These are phyloP conservation scores for Saccharomyces hybrid DNA, from an alignment of 1,139 yeast genomes.

Conservation along the genomic window DNA sequence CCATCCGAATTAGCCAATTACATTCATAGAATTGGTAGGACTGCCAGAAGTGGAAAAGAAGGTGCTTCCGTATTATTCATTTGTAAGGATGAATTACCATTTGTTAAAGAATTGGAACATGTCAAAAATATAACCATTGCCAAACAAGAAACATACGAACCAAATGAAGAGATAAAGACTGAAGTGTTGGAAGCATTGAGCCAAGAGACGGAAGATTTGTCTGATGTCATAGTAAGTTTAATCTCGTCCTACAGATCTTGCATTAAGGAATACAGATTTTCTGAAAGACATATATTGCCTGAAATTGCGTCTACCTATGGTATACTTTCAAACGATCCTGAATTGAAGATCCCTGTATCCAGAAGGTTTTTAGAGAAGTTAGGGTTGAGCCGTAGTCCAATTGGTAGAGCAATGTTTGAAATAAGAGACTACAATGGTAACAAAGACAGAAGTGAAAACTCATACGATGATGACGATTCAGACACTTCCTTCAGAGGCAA, in stretches of 20 bases:
- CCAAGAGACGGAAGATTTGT: slow-evolving; percentile 20
- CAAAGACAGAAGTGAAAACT: background rate
- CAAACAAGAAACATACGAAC: slow-evolving; percentile 33
- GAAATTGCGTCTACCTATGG: slow-evolving; percentile 26
- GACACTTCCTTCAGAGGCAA: background rate
- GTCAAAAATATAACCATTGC: slow-evolving; percentile 46
- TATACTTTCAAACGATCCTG: slow-evolving; percentile 18
- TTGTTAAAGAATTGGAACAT: slow-evolving; percentile 37
- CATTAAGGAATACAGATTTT: slow-evolving; percentile 20
- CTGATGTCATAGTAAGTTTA: slow-evolving; percentile 21
- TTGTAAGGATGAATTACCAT: slow-evolving; percentile 43
- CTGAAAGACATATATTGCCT: slow-evolving; percentile 13
- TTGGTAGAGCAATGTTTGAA: slow-evolving; percentile 17
- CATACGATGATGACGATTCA: background rate
- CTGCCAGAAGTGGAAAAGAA: slow-evolving; percentile 83
- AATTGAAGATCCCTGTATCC: slow-evolving; percentile 16
- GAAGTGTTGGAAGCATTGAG: slow-evolving; percentile 27
- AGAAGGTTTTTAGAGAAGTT: slow-evolving; percentile 14
- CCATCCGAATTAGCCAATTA: slow-evolving; percentile 70
- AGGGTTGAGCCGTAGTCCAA: slow-evolving; percentile 17
- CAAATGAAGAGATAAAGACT: slow-evolving; percentile 19
- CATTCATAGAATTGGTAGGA: slow-evolving; percentile 91
- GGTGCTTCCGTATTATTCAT: slow-evolving; percentile 59
- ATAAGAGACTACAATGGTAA: background rate
- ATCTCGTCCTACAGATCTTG: slow-evolving; percentile 25